A percentile compares a stretch with the other conserved stretches of the same genome.
Evolutionary conservation across 768 basidiomycete genomes (phyloP).

Genomic region (Mycena crocata): DNA sequence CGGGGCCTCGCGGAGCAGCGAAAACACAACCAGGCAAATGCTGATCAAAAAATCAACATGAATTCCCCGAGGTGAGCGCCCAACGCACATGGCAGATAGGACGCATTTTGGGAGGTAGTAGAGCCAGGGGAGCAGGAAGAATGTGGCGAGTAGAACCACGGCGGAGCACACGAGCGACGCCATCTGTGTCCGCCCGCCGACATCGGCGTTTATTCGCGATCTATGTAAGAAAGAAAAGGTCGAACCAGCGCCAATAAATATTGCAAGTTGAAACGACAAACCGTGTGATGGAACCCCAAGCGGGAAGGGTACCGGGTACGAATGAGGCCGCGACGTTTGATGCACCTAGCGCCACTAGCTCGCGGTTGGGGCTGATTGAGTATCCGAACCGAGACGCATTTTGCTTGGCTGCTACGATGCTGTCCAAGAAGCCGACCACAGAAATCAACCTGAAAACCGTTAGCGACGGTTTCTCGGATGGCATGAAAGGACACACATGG

Average conservation of each 20-base stretch:
- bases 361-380: slow-evolving; percentile 92
- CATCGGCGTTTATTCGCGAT: slow-evolving; percentile 90
- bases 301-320: slow-evolving; percentile 89
- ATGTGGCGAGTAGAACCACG: slow-evolving; percentile 86
- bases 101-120: slow-evolving; percentile 92
- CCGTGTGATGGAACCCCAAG: slow-evolving; percentile 94
- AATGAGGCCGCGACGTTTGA: slow-evolving; percentile 84
- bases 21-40: slow-evolving; percentile 86
- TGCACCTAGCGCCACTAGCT: slow-evolving; percentile 92
- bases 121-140: slow-evolving; percentile 88
- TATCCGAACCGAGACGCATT: slow-evolving; percentile 87
- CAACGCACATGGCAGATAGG: slow-evolving; percentile 81
- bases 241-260: no score
- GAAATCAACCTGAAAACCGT: slow-evolving; percentile 69
- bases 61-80: neutral
- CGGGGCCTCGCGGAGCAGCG: slow-evolving; percentile 86
- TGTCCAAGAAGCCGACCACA: slow-evolving; percentile 92
- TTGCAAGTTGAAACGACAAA: slow-evolving; percentile 52
- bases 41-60: slow-evolving; percentile 51
- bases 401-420: slow-evolving; percentile 95
- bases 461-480: neutral
- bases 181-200: slow-evolving; percentile 92
- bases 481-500: slow-evolving; percentile 47
- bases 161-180: slow-evolving; percentile 81
- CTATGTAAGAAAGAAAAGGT: slow-evolving; percentile 46